phyloP scores from a whole-genome alignment of 306 rosid genomes.

The Vicia faba region DNA sequence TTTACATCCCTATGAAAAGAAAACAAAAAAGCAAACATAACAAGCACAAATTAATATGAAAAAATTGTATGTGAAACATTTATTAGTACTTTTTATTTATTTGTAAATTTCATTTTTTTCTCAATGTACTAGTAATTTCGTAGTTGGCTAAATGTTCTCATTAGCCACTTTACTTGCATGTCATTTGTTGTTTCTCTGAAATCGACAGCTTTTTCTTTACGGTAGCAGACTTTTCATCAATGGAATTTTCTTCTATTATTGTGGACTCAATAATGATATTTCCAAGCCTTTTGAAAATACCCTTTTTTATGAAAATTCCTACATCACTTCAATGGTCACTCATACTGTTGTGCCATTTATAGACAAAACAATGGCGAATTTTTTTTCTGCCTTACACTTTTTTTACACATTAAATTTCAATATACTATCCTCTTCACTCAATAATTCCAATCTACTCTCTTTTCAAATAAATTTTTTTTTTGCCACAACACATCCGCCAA shows the following conservation, averaged over 20 bases:
- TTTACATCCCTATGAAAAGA: too few relatives aligned
- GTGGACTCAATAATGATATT: background rate
- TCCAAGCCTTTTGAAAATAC: background rate
- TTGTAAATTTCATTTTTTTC: background rate
- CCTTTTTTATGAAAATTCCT: slow-evolving; percentile 15
- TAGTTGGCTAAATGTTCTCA: slow-evolving; percentile 20
- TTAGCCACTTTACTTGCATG: slow-evolving; percentile 1
- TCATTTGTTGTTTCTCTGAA: background rate
- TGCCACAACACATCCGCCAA: too few relatives aligned
- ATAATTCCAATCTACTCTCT: too few relatives aligned
- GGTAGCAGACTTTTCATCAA: background rate
- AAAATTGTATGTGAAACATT: too few relatives aligned
- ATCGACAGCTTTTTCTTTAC: background rate
- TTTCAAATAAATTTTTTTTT: too few relatives aligned
- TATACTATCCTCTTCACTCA: too few relatives aligned
- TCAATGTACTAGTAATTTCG: background rate
- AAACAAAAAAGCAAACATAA: too few relatives aligned
- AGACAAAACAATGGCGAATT: too few relatives aligned
- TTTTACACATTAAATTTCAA: too few relatives aligned
- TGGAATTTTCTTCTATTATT: slow-evolving; percentile 1
- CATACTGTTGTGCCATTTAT: background rate
- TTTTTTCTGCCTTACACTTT: too few relatives aligned
- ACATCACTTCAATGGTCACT: slow-evolving; percentile 15
- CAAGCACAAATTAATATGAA: too few relatives aligned
- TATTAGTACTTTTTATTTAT: too few relatives aligned